phyloP scores from a whole-genome alignment of 805 yeast species.

The Saturnispora mendoncae region DNA sequence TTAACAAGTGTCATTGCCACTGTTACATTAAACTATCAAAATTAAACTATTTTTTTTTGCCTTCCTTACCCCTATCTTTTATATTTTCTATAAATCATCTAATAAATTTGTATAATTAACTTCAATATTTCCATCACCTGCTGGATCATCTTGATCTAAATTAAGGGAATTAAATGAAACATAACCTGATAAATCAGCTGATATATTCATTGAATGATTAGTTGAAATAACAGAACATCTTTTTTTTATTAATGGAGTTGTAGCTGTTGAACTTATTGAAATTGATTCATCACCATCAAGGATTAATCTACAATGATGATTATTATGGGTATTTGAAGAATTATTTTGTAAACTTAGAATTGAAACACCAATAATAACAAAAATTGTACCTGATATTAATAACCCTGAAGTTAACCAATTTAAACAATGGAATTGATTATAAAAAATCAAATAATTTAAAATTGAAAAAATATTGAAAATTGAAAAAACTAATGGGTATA shows the following conservation, averaged over 20 bases:
- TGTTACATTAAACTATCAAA: slow-evolving; percentile 20
- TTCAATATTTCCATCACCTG: neutral
- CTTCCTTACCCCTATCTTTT: neutral
- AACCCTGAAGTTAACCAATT: slow-evolving; percentile 28
- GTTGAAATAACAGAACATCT: neutral
- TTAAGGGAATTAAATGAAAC: neutral
- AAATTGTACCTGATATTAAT: slow-evolving; percentile 38
- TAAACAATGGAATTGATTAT: slow-evolving; percentile 40
- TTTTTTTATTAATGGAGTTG: neutral
- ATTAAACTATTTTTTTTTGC: neutral
- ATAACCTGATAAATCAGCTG: neutral
- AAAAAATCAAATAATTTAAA: slow-evolving; percentile 54
- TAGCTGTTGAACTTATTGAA: neutral
- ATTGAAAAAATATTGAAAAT: slow-evolving; percentile 66
- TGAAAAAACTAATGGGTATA: slow-evolving; percentile 81
- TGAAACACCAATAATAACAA: slow-evolving; percentile 61
- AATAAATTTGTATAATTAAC: slow-evolving; percentile 1
- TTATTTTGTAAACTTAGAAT: slow-evolving; percentile 37
- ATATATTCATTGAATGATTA: neutral
- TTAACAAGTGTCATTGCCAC: slow-evolving; percentile 28
- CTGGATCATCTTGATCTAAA: neutral
- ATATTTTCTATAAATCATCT: neutral
- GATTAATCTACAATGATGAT: neutral
- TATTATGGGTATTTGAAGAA: neutral
- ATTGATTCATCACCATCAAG: neutral